Conservation (phyloP, 2,329 filamentous ascomycete genomes). For the Apiospora hydei region DNA sequence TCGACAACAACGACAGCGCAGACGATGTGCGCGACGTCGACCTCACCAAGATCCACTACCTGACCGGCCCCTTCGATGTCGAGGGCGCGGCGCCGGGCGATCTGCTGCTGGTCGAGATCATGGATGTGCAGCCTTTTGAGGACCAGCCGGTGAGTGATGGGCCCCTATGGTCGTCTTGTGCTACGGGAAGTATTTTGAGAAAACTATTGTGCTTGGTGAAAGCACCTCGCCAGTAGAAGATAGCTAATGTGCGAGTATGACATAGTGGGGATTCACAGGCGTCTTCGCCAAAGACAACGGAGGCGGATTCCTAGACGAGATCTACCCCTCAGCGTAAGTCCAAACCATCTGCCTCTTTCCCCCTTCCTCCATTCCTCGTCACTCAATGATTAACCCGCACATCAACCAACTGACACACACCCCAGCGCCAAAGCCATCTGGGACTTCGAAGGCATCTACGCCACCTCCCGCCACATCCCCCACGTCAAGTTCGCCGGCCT, state of each 20-base stretch:
- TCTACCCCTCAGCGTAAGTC: conserved; percentile 80
- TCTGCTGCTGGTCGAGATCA: conserved; percentile 85
- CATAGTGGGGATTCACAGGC: conserved; percentile 83
- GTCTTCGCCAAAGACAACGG: conserved; percentile 83
- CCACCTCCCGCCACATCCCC: conserved; percentile 85
- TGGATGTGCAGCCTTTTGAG: conserved; percentile 89
- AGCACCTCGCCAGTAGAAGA: too few species aligned
- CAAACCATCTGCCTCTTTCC: conserved; percentile 21
- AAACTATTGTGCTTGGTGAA: too few species aligned
- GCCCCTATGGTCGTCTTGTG: too few species aligned
- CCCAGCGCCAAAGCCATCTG: conserved; percentile 62
- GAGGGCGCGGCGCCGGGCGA: conserved; percentile 86
- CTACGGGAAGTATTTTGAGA: too few species aligned
- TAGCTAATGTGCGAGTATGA: neutral
- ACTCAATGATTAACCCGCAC: neutral
- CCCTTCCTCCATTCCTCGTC: neutral
- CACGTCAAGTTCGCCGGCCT: conserved; percentile 87
- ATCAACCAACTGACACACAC: neutral
- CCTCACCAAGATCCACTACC: conserved; percentile 83
- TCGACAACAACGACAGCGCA: conserved; percentile 87
- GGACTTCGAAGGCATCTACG: conserved; percentile 66
- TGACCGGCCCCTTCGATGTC: conserved; percentile 88
- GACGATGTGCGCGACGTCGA: conserved; percentile 88
- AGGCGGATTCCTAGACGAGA: conserved; percentile 86
- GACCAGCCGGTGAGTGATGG: conserved; percentile 71